Percentiles rank a stretch among this genome's conserved stretches.
Conservation (phyloP, 2,329 filamentous ascomycete genomes). For the Neurospora sp. region DNA sequence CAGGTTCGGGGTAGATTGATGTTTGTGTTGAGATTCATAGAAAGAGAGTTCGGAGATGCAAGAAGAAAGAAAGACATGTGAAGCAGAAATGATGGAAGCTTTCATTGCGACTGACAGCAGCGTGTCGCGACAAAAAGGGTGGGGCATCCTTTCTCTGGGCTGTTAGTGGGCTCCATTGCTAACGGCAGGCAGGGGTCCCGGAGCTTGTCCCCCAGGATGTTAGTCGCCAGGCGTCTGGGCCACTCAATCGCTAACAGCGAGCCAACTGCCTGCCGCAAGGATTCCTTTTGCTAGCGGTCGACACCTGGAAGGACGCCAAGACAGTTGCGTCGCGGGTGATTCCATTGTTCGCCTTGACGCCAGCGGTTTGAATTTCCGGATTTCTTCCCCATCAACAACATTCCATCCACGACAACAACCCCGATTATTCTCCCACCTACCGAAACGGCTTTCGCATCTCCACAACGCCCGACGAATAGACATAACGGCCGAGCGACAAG, state of each 20-base stretch:
- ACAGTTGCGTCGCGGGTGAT: neutral
- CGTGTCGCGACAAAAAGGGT: neutral
- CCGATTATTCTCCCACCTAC: neutral
- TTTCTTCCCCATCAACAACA: neutral
- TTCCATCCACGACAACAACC: neutral
- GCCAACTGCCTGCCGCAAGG: neutral
- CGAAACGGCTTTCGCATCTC: neutral
- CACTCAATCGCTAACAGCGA: neutral
- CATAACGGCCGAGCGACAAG: slow-evolving; percentile 19
- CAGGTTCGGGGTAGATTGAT: neutral
- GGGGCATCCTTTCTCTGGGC: neutral
- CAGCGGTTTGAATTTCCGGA: slow-evolving; percentile 4
- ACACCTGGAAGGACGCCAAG: neutral
- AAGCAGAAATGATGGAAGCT: neutral
- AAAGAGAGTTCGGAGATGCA: neutral
- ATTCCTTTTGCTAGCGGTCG: neutral
- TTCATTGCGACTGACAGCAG: neutral
- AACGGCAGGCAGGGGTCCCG: neutral
- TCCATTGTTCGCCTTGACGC: neutral
- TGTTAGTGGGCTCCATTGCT: neutral
- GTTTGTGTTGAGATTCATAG: no score
- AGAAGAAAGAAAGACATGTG: neutral
- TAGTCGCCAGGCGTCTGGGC: neutral
- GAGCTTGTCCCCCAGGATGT: neutral
- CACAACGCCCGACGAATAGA: neutral